Evolutionary conservation across 1,284 basidiomycete genomes (phyloP), one percentile per base, ranked within the genome.

Genomic region (Leccinum fallax): DNA sequence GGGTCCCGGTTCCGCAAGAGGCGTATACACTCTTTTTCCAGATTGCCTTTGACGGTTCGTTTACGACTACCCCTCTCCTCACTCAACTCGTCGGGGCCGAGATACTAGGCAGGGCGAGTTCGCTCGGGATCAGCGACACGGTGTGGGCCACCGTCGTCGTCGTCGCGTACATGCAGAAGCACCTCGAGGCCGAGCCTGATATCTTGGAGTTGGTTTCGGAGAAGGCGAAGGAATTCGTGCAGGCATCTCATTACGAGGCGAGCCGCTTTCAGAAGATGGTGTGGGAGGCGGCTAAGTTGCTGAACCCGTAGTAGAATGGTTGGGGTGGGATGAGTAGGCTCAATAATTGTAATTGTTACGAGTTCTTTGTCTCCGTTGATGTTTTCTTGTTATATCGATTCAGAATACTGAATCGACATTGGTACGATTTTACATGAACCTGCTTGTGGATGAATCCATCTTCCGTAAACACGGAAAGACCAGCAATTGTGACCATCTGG

Each of bases 41-140:
- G 16, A 82, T 84, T 73, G 59, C 63, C 2, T 76, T 77, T 26
- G 80, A 85, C 53, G 85, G 85, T 1, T 83, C 82, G 0, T 86
- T 83, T 67, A 40, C 66, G 7, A 62, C 48, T 0, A 60, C 68
- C 11, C 65, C 71, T 11, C 61, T 66, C 2, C 71, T 83, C 5
- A 61, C 64, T 1, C 55, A n/a, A 9, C 71, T 79, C n/a, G 69
- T 79, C 11, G 75, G 73, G 4, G 61, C 64, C 0, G 59, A 62
- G 1, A 68, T 75, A 0, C 46, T 77, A 21, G 58, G 61, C 8
- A 74, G 76, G 57, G 70, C 70, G 4, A 60, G 58, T 21, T 69
- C 70, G 9, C 57, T 67, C 4, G 63, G 63, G 9, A 64, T 71
- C 1, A 74, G 75, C 34, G 64, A 53, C 21, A 64, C 52, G 5